Evolutionary conservation across 2,329 filamentous ascomycete genomes (phyloP).

Genomic region (Capronia epimyces): DNA sequence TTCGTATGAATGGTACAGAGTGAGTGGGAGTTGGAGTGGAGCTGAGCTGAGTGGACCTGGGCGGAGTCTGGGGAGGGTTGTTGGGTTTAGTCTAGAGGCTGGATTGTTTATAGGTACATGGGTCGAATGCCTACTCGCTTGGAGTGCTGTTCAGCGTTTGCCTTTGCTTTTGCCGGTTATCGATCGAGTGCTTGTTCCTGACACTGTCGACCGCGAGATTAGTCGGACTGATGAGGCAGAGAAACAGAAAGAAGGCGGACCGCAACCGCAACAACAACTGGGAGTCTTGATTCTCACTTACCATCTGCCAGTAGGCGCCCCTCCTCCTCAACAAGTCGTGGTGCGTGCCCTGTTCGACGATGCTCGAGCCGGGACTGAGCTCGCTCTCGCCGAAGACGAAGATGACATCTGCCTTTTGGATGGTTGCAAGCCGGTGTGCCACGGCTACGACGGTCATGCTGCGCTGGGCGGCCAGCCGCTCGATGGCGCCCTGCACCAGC

Average conservation of each 20-base stretch:
- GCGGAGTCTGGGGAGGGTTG: too few species aligned
- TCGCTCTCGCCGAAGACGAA: constrained; percentile 66
- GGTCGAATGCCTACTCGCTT: too few species aligned
- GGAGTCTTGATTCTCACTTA: constrained; percentile 31
- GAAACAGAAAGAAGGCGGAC: constrained; percentile 26
- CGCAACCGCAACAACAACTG: neutral
- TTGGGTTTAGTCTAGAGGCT: too few species aligned
- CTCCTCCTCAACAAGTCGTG: constrained; percentile 49
- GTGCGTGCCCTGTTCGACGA: constrained; percentile 59
- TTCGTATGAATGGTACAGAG: too few species aligned
- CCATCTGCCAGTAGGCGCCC: constrained; percentile 52
- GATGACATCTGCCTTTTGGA: constrained; percentile 74
- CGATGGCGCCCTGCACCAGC: constrained; percentile 63
- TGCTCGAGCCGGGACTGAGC: constrained; percentile 34
- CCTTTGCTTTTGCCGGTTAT: too few species aligned
- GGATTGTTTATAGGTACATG: too few species aligned
- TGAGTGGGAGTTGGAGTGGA: too few species aligned
- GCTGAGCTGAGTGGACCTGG: too few species aligned
- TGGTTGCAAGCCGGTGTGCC: constrained; percentile 69
- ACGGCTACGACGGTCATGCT: constrained; percentile 65
- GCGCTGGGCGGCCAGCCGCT: constrained; percentile 50
- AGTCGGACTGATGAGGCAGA: neutral
- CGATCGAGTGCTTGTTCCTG: constrained; percentile 28
- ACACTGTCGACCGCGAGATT: constrained; percentile 6
- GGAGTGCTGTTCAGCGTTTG: too few species aligned